A percentile compares a stretch with the other conserved stretches of the same genome.
phyloP scores from a whole-genome alignment of 768 basidiomycete species.

The Stropharia rugosoannulata region DNA sequence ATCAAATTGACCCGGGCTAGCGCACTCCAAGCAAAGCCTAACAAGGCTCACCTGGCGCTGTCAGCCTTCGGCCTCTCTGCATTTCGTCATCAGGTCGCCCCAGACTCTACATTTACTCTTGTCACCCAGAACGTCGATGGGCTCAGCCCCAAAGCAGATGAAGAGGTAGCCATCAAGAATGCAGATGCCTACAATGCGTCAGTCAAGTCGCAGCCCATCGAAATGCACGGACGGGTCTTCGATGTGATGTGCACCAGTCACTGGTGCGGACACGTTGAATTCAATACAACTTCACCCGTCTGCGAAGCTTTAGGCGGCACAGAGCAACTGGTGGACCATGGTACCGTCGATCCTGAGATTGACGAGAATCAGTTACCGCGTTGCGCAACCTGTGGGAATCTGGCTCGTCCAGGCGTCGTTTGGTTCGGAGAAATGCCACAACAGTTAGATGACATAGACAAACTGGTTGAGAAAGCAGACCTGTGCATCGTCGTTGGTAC shows the following conservation, averaged over 20 bases:
- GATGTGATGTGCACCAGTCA: slow-evolving; percentile 48
- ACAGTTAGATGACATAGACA: slow-evolving; percentile 37
- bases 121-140: slow-evolving; percentile 69
- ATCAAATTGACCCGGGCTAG: slow-evolving; percentile 27
- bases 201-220: slow-evolving; percentile 32
- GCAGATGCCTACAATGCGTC: slow-evolving; percentile 10
- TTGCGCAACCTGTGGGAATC: slow-evolving; percentile 40
- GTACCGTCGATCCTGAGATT: slow-evolving; percentile 35
- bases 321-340: slow-evolving; percentile 35
- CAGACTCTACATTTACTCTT: slow-evolving; percentile 44
- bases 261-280: slow-evolving; percentile 38
- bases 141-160: slow-evolving; percentile 40
- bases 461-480: slow-evolving; percentile 44
- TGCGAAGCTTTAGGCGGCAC: slow-evolving; percentile 44
- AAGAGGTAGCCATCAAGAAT: slow-evolving; percentile 20
- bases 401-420: slow-evolving; percentile 53
- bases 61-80: slow-evolving; percentile 42
- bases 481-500: slow-evolving; percentile 56
- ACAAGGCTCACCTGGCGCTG: slow-evolving; percentile 54
- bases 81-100: slow-evolving; percentile 36
- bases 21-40: slow-evolving; percentile 46
- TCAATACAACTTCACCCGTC: slow-evolving; percentile 41
- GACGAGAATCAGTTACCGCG: slow-evolving; percentile 38
- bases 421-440: slow-evolving; percentile 55
- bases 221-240: slow-evolving; percentile 65